phyloP scores from a whole-genome alignment of 2,329 filamentous ascomycete species.

The Penicillium sp. region DNA sequence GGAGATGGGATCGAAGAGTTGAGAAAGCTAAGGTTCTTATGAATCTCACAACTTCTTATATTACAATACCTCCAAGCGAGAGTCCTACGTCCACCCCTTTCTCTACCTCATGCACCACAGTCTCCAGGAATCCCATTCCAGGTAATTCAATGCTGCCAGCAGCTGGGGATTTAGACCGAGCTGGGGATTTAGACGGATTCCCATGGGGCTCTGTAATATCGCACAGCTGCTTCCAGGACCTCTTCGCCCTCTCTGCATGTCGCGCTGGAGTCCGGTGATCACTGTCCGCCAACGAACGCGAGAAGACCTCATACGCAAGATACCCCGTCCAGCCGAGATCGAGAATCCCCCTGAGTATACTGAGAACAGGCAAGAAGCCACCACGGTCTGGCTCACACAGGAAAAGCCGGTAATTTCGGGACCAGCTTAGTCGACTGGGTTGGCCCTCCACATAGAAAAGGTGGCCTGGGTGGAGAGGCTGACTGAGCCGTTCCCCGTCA shows the following conservation, averaged over 20 bases:
- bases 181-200: background rate
- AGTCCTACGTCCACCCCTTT: background rate
- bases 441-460: background rate
- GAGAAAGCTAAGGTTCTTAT: too few relatives aligned
- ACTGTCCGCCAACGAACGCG: background rate
- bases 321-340: background rate
- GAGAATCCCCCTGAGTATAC: background rate
- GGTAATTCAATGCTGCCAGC: background rate
- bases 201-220: background rate
- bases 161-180: too few relatives aligned
- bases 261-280: background rate
- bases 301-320: background rate
- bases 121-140: background rate
- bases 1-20: too few relatives aligned
- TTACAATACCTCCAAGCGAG: background rate
- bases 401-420: background rate
- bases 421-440: background rate
- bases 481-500: background rate
- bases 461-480: background rate
- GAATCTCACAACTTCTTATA: background rate
- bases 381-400: background rate
- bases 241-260: background rate
- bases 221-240: background rate
- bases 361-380: background rate
- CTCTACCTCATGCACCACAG: background rate